A percentile compares a stretch with the other conserved stretches of the same genome.
Conservation (phyloP, 2,329 filamentous ascomycete genomes). For the Xylaria sp. region DNA sequence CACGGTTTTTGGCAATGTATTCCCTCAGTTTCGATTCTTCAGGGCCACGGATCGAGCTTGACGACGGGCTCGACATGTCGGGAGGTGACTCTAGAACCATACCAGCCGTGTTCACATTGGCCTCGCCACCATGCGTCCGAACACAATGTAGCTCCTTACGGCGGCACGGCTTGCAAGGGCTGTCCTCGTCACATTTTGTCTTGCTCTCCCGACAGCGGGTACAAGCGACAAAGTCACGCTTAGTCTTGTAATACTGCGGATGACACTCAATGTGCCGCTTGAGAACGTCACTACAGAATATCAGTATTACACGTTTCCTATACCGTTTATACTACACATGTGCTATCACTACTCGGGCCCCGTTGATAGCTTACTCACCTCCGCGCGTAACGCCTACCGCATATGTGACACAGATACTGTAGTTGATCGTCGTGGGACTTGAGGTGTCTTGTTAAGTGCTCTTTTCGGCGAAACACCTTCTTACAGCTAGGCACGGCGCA, state of each 20-base stretch:
- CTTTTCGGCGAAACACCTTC: constrained; percentile 36
- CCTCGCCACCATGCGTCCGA: constrained; percentile 7
- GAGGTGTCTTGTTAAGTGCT: constrained; percentile 37
- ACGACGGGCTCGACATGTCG: background rate
- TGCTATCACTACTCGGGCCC: no score
- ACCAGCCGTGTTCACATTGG: background rate
- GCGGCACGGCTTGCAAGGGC: constrained; percentile 30
- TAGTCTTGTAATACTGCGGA: constrained; percentile 20
- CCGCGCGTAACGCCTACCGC: constrained; percentile 35
- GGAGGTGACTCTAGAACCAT: background rate
- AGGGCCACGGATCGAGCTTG: background rate
- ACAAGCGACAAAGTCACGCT: constrained; percentile 27
- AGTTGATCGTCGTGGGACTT: constrained; percentile 33
- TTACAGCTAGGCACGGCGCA: constrained; percentile 31
- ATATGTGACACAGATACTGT: constrained; percentile 36
- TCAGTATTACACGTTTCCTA: background rate
- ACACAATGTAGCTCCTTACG: constrained; percentile 29
- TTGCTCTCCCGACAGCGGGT: constrained; percentile 31
- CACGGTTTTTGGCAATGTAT: constrained; percentile 1
- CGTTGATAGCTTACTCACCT: constrained; percentile 26
- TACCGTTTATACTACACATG: background rate
- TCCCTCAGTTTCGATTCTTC: constrained; percentile 12
- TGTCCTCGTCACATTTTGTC: constrained; percentile 32
- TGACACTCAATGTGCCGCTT: constrained; percentile 36
- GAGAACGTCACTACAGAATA: constrained; percentile 32